Percentiles rank a stretch among this genome's conserved stretches.
Evolutionary conservation across 805 yeast species (phyloP).

Genomic region (Alloascoidea africana): DNA sequence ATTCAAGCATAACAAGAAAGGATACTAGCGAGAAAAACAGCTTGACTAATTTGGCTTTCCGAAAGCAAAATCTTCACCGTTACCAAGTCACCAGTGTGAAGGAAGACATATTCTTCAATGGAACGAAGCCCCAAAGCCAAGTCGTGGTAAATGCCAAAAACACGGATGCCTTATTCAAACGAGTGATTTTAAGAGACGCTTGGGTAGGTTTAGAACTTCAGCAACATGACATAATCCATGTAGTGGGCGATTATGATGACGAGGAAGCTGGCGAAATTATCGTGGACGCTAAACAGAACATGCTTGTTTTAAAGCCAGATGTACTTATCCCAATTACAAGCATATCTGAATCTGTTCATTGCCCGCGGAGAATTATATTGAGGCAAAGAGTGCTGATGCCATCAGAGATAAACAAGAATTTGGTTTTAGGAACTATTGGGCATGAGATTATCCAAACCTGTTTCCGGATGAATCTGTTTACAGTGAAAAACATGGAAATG

Average conservation of each 20-base stretch:
- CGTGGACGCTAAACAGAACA: slow-evolving; percentile 37
- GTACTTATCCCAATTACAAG: slow-evolving; percentile 66
- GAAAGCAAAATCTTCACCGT: slow-evolving; percentile 7
- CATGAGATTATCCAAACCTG: slow-evolving; percentile 64
- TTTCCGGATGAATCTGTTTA: slow-evolving; percentile 22
- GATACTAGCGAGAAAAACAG: not conserved
- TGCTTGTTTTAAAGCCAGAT: slow-evolving; percentile 81
- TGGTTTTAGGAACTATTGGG: slow-evolving; percentile 69
- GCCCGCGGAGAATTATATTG: slow-evolving; percentile 59
- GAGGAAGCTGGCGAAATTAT: slow-evolving; percentile 17
- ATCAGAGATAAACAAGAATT: slow-evolving; percentile 36
- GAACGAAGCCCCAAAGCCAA: not conserved
- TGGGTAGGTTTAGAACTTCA: slow-evolving; percentile 15
- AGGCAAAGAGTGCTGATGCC: slow-evolving; percentile 39
- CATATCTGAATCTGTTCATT: slow-evolving; percentile 59
- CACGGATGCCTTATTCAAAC: not conserved
- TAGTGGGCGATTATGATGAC: slow-evolving; percentile 14
- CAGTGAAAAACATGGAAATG: slow-evolving; percentile 21
- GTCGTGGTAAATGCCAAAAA: not conserved
- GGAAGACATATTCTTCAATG: not conserved
- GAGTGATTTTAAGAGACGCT: slow-evolving; percentile 11
- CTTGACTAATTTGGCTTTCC: not conserved
- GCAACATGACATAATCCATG: slow-evolving; percentile 15
- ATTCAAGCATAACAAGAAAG: not conserved
- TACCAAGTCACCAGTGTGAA: slow-evolving; percentile 5